Evolutionary conservation across 352 stramenopile genomes (phyloP).

Genomic region (Pythium pyrilobum): DNA sequence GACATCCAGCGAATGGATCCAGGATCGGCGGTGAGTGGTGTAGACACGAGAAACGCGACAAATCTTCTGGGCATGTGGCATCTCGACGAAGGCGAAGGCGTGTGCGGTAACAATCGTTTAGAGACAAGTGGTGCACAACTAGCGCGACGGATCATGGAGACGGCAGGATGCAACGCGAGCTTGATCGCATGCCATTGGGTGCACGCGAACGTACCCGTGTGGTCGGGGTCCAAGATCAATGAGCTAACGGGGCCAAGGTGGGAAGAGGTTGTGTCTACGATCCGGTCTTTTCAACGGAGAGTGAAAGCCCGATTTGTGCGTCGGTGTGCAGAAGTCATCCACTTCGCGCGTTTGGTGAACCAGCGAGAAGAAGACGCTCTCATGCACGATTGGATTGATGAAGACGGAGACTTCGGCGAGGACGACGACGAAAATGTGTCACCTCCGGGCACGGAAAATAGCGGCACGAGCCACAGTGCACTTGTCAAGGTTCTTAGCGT

Average conservation of each 20-base stretch:
- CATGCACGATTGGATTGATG: conserved; percentile 23
- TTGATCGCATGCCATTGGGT: conserved; percentile 69
- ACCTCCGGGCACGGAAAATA: too few species aligned
- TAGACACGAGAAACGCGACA: conserved; percentile 4
- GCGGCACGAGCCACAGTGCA: conserved; percentile 1
- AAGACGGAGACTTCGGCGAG: conserved; percentile 22
- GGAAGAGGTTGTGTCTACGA: conserved; percentile 18
- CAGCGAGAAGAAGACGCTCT: conserved; percentile 23
- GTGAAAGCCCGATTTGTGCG: not conserved
- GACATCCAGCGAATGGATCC: conserved; percentile 20
- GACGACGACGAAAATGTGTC: not conserved
- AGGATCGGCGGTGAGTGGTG: conserved; percentile 3
- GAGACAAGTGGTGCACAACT: conserved; percentile 8
- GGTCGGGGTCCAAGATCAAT: conserved; percentile 36
- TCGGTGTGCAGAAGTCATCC: conserved; percentile 4
- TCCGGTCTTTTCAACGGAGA: conserved; percentile 25
- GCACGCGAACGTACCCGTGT: conserved; percentile 50
- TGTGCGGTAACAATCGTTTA: conserved; percentile 46
- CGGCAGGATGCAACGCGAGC: conserved; percentile 31
- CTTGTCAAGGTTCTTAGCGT: conserved; percentile 39
- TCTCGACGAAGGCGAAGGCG: conserved; percentile 68
- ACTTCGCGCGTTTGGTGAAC: conserved; percentile 34
- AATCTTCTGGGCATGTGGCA: conserved; percentile 63
- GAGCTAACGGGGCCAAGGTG: conserved; percentile 24
- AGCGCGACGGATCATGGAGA: conserved; percentile 17